Base-by-base conservation (phyloP, 2,329 filamentous ascomycete genomes). In the Fusarium sp. region DNA sequence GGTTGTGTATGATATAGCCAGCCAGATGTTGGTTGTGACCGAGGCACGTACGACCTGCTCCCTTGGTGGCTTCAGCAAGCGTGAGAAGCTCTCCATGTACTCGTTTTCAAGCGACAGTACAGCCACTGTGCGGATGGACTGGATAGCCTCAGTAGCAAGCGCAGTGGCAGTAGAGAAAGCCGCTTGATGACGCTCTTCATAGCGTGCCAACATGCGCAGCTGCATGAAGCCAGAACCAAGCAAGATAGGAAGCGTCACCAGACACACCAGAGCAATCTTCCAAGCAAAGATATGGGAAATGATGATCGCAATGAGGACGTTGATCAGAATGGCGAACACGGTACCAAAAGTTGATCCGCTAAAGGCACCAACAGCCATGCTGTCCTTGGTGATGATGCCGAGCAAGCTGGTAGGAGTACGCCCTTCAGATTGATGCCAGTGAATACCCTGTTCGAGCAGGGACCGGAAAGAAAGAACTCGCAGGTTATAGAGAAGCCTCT, bases 201-300 rank as follows among this genome's bases (percentile, higher is more conserved):
- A 88, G n/a, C 85, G 83, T 3, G 87, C 84, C 2, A 92, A 83
- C 14, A 89, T 85, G 2, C 84, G 85, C 10, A 93, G 82, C 67
- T 91, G 87, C 86, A 93, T 88, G 66, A 91, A 85, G 0, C 91
- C 91, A 0, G 90, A 85, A 3, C 88, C 89, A 0, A 94, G 82
- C 6, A 93, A 84, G 14, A 93, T 78, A 0, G 91, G 92, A 0
- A 93, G 87, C 15, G 88, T 84, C 1, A 90, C 85, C 5, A 94
- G 82, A 58, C 90, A 90, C 7, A 94, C 91, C 14, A 94, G 77
- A 1, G 91, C 91, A 61, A 94, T 92, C 74, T 88, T 91, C 92
- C 92, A 94, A 2, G 90, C 90, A 55, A 94, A 83, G 48, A 92
- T 87, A 65, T 92, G 90, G 0, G 91, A 88, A 14, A 93, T 75